Base-by-base conservation (phyloP, 2,329 filamentous ascomycete genomes). In the Plectosphaerella cucumerina region DNA sequence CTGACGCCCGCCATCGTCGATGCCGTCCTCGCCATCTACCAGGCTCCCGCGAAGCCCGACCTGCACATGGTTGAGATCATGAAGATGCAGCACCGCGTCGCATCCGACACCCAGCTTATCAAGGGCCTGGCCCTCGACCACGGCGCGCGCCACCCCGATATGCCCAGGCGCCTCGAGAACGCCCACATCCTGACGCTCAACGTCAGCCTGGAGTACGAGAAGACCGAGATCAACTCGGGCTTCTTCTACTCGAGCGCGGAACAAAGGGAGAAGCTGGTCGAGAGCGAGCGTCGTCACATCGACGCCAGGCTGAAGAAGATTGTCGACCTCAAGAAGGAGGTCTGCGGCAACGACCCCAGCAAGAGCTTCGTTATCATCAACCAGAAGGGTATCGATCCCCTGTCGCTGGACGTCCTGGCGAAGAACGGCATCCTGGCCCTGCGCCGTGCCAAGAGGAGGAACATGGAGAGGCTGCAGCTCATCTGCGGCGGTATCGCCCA, bases 21-120 rank as follows among this genome's bases (percentile, higher is more conserved):
- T 68, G 89, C 94, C 53, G 94, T 99, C 45, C 85, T 99, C 51
- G 84, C 94, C 58, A 99, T 99, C 69, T 92, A 97, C 77, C 82
- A 91, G 69, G 77, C 89, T 17, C 90, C 90, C 22, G 85, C 84
- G 56, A 97, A 97, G 76, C 95, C 95, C 51, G 94, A 99, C 73
- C 73, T 99, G 65, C 93, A 97, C 77, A 99, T 99, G 94, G 82
- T 99, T 59, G 94, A 99, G 74, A 97, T 99, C 63, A 99, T 99
- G 94, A 97, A 96, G 70, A 97, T 99, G 93, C 94, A 99, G 76
- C 94, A 99, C 76, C 89, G 93, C 61, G 91, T 90, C 48, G 92
- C 93, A 53, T 90, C 94, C 31, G 94, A 99, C 70, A 99, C 94
- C 51, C 91, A 96, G 71, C 84, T 99, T 53, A 97, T 99, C 70